Base-by-base conservation (phyloP, 2,329 filamentous ascomycete genomes). In the Capronia coronata region DNA sequence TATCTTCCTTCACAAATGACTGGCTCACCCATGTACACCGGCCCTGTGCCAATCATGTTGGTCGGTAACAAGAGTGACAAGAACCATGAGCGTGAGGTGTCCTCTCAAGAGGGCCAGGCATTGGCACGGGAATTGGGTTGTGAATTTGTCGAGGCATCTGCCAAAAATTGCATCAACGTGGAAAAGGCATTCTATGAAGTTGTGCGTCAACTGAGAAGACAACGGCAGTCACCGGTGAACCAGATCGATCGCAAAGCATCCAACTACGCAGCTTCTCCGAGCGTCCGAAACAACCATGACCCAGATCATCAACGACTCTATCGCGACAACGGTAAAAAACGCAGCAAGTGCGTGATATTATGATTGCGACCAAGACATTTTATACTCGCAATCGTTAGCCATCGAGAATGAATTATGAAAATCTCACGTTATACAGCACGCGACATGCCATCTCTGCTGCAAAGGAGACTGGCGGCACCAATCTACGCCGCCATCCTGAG, bases 101-200 rank as follows among this genome's bases (percentile, higher is more conserved):
- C 90, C 2, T 94, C 90, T 43, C 93, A 97, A 68, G 93, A 98
- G 71, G 93, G 93, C 13, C 86, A 88, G 59, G 89, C 90, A 45
- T 74, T 97, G 32, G 91, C 93, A 48, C 86, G 90, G 63, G 88
- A 96, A 63, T 75, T 98, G 32, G 88, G 88, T 56, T 97, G 93
- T 71, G 90, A 96, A 61, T 97, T 97, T 62, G 89, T 96, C 61
- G 91, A 97, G 69, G 90, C 91, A 1, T 96, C 90, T 5, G 91
- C 91, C 29, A 96, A 96, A 74, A 96, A 95, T 67, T 95, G 90
- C 72, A 89, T 96, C 75, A 96, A 97, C 64, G 91, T 96, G 46
- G 93, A 95, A 69, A 97, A 94, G 75, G 91, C 89, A 25, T 97
- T 98, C 65, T 97, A 95, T 70, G 93, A 98, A 65, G 93, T 98